Conservation (phyloP, 2,329 filamentous ascomycete genomes). For the Trematosphaeria pertusa region DNA sequence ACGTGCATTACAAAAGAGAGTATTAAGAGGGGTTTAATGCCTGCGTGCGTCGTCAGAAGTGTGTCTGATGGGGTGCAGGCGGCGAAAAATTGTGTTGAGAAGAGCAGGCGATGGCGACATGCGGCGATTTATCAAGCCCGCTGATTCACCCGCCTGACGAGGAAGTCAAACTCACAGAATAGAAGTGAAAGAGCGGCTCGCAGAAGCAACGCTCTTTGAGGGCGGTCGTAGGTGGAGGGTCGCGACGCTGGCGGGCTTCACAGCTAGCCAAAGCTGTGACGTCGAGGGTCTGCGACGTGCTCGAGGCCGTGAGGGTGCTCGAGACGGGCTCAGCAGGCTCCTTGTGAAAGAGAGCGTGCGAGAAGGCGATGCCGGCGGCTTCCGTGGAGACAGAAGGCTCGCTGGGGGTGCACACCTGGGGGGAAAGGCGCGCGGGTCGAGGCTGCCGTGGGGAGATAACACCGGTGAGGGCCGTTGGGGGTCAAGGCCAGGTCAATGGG, state of each 20-base stretch:
- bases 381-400: conserved; percentile 27
- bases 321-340: conserved; percentile 19
- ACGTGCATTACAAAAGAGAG: conserved; percentile 53
- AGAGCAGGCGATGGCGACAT: background rate
- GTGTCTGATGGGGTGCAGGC: conserved; percentile 14
- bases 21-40: conserved; percentile 29
- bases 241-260: conserved; percentile 22
- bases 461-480: conserved; percentile 20
- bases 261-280: conserved; percentile 52
- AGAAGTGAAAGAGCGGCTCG: conserved; percentile 10
- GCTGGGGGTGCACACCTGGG: conserved; percentile 20
- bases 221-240: conserved; percentile 14
- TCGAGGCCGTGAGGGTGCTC: conserved; percentile 18
- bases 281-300: conserved; percentile 29
- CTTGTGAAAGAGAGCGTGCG: conserved; percentile 17
- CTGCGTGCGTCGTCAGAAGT: conserved; percentile 9
- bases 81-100: conserved; percentile 3
- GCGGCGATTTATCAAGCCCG: background rate
- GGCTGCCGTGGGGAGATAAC: conserved; percentile 24
- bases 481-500: conserved; percentile 21
- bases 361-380: conserved; percentile 38
- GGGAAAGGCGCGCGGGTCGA: conserved; percentile 28
- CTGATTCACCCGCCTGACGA: background rate
- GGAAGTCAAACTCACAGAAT: conserved; percentile 14
- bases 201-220: conserved; percentile 1